Conservation (phyloP, 2,329 filamentous ascomycete species). For the Tolypocladium ovalisporum region DNA sequence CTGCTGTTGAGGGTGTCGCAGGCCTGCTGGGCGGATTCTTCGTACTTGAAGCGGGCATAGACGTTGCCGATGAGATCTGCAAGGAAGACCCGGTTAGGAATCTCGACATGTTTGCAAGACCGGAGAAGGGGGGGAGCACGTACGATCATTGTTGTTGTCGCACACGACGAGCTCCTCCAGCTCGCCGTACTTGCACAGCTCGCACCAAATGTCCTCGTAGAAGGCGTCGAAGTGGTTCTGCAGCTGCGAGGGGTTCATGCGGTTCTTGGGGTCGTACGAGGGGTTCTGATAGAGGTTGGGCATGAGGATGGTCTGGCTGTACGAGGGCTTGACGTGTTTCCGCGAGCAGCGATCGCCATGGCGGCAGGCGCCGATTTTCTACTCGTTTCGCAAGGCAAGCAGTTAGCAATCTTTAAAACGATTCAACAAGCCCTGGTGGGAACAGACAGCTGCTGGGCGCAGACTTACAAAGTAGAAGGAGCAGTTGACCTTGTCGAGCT, state of each 20-base stretch:
- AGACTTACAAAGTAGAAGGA: slow-evolving; percentile 67
- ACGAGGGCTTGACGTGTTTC: slow-evolving; percentile 98
- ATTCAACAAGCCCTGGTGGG: neutral
- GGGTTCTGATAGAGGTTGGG: slow-evolving; percentile 99
- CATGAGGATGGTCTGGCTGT: slow-evolving; percentile 94
- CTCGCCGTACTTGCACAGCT: slow-evolving; percentile 98
- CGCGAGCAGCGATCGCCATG: slow-evolving; percentile 97
- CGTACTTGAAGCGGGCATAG: slow-evolving; percentile 99
- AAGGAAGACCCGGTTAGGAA: slow-evolving; percentile 11
- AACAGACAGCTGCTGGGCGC: neutral
- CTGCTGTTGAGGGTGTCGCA: slow-evolving; percentile 89
- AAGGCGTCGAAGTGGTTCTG: slow-evolving; percentile 99
- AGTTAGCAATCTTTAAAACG: neutral
- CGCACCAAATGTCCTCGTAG: slow-evolving; percentile 99
- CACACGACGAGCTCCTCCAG: slow-evolving; percentile 96
- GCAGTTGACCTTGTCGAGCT: slow-evolving; percentile 99
- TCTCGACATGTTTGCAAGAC: neutral
- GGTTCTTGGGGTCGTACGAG: slow-evolving; percentile 89
- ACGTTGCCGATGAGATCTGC: slow-evolving; percentile 94
- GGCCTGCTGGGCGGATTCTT: slow-evolving; percentile 86
- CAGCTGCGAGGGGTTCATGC: slow-evolving; percentile 91
- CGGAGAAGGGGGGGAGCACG: slow-evolving; percentile 23
- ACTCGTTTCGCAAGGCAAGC: neutral
- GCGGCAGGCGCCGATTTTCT: slow-evolving; percentile 95
- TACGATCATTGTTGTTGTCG: slow-evolving; percentile 98